Evolutionary conservation across 2,329 filamentous ascomycete species (phyloP).

Genomic region (Elsinoe batatas): DNA sequence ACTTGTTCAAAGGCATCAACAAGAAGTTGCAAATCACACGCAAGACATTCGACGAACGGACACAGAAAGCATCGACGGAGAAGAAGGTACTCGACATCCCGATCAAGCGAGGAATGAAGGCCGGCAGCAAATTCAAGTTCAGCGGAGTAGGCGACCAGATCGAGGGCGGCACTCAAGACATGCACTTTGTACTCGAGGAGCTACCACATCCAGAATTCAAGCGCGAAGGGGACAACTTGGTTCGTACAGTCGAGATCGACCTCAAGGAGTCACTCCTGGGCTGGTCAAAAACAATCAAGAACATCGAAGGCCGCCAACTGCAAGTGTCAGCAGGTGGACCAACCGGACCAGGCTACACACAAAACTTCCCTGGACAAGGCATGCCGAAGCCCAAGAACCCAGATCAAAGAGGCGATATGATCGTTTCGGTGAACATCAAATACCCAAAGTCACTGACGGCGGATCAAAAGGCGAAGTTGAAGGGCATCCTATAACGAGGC

Average conservation of each 20-base stretch:
- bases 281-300: constrained; percentile 83
- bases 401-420: constrained; percentile 70
- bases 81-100: constrained; percentile 90
- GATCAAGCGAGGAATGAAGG: constrained; percentile 91
- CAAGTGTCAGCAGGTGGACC: constrained; percentile 70
- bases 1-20: constrained; percentile 73
- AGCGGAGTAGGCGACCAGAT: constrained; percentile 96
- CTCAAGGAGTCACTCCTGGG: constrained; percentile 92
- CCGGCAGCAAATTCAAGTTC: constrained; percentile 97
- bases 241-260: constrained; percentile 66
- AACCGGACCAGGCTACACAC: constrained; percentile 72
- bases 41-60: constrained; percentile 76
- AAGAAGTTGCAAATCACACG: constrained; percentile 99
- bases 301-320: constrained; percentile 84
- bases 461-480: constrained; percentile 70
- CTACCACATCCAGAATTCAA: constrained; percentile 79
- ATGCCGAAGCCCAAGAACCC: constrained; percentile 95
- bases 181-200: constrained; percentile 93
- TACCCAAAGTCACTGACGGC: constrained; percentile 72
- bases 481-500: constrained; percentile 55
- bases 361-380: constrained; percentile 73
- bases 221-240: constrained; percentile 80
- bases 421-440: constrained; percentile 85
- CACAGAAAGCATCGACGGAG: constrained; percentile 72
- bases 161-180: constrained; percentile 87